Evolutionary conservation across 306 rosid genomes (phyloP).

Genomic region (Begonia peltatifolia): DNA sequence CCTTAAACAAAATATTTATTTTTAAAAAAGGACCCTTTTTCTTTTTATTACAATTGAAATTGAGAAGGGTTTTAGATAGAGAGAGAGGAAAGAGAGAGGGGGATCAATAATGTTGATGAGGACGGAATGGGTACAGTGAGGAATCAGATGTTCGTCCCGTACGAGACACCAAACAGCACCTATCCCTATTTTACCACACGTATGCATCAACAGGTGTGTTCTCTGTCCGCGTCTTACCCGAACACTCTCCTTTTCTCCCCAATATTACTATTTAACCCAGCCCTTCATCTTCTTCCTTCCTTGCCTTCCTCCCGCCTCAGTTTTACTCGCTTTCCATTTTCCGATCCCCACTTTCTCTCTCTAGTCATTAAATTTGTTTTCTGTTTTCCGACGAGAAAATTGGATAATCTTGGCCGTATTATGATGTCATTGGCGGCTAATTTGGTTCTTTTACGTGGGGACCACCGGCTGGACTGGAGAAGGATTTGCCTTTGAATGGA

Average conservation of each 20-base stretch:
- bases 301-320: too few species aligned
- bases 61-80: neutral
- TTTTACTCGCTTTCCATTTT: constrained; percentile 1
- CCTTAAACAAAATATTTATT: too few species aligned
- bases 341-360: too few species aligned
- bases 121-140: neutral
- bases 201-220: constrained; percentile 27
- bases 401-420: too few species aligned
- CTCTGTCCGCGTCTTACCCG: constrained; percentile 2
- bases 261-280: constrained; percentile 8
- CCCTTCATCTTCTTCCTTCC: neutral
- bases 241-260: neutral
- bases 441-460: too few species aligned
- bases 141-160: constrained; percentile 38
- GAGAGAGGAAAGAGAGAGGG: neutral
- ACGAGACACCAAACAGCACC: constrained; percentile 32
- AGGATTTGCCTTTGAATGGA: too few species aligned
- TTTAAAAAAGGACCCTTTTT: too few species aligned
- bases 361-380: too few species aligned
- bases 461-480: too few species aligned
- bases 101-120: constrained; percentile 27
- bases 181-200: constrained; percentile 17
- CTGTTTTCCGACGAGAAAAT: too few species aligned
- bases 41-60: too few species aligned
- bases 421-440: too few species aligned